Evolutionary conservation across 1,284 basidiomycete species (phyloP).

Genomic region (Pseudozyma sp.): DNA sequence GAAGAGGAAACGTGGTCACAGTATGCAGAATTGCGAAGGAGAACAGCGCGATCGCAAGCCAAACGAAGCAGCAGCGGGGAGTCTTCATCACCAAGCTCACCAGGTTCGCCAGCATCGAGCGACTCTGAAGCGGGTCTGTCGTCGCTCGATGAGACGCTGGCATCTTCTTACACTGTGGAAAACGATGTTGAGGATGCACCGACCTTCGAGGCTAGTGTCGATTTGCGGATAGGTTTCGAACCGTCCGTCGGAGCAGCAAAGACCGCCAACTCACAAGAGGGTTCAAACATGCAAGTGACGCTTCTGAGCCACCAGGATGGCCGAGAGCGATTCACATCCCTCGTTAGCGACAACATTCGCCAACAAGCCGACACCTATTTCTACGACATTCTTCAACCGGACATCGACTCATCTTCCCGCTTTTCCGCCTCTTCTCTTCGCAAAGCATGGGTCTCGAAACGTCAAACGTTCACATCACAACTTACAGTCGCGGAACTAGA

Average conservation of each 20-base stretch:
- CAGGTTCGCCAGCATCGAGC: slow-evolving; percentile 28
- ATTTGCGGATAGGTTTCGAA: slow-evolving; percentile 13
- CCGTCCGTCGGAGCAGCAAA: background rate
- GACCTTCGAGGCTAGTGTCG: slow-evolving; percentile 4
- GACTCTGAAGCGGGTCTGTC: slow-evolving; percentile 34
- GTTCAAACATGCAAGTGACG: slow-evolving; percentile 11
- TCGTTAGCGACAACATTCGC: slow-evolving; percentile 9
- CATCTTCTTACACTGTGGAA: slow-evolving; percentile 43
- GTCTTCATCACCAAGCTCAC: slow-evolving; percentile 8
- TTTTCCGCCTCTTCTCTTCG: slow-evolving; percentile 29
- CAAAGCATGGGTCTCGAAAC: slow-evolving; percentile 24
- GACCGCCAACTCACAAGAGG: background rate
- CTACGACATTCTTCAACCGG: slow-evolving; percentile 2
- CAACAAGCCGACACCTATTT: slow-evolving; percentile 6
- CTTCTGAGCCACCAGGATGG: slow-evolving; percentile 23
- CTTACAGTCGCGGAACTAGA: slow-evolving; percentile 19
- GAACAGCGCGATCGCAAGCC: background rate
- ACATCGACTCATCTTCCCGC: slow-evolving; percentile 13
- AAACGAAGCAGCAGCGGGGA: slow-evolving; percentile 4
- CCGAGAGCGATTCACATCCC: slow-evolving; percentile 5
- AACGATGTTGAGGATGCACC: slow-evolving; percentile 1
- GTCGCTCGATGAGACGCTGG: slow-evolving; percentile 39
- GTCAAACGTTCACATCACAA: slow-evolving; percentile 1
- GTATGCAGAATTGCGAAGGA: slow-evolving; percentile 20
- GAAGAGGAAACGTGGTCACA: slow-evolving; percentile 4